phyloP scores from a whole-genome alignment of 2,329 filamentous ascomycete species.

The Neoascochyta sp. region DNA sequence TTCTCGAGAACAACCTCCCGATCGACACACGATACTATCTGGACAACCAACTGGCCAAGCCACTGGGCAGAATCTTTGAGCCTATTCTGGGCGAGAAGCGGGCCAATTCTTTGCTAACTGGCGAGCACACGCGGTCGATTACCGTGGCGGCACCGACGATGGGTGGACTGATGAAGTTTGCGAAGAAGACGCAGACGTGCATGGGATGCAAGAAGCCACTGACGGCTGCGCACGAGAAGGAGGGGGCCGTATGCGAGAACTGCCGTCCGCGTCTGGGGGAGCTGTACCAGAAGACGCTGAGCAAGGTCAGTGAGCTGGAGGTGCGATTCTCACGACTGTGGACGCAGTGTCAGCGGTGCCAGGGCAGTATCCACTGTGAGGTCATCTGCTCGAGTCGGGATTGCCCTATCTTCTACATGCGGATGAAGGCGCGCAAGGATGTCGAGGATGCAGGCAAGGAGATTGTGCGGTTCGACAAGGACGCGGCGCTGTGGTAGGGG shows the following conservation, averaged over 20 bases:
- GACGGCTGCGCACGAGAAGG: constrained; percentile 70
- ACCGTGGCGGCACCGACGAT: constrained; percentile 86
- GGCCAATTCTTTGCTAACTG: constrained; percentile 77
- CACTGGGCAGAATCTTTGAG: constrained; percentile 91
- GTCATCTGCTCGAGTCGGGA: constrained; percentile 96
- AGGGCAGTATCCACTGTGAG: constrained; percentile 96
- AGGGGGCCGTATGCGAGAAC: constrained; percentile 82
- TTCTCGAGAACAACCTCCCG: constrained; percentile 94
- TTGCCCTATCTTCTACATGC: constrained; percentile 99
- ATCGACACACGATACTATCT: constrained; percentile 99
- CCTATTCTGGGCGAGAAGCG: constrained; percentile 94
- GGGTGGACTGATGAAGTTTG: constrained; percentile 96
- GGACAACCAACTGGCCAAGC: constrained; percentile 96
- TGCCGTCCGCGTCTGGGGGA: constrained; percentile 84
- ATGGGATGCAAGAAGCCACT: constrained; percentile 99
- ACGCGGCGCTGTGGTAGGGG: constrained; percentile 64
- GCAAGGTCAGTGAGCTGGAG: constrained; percentile 86
- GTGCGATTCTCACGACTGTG: constrained; percentile 88
- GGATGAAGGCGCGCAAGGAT: constrained; percentile 99
- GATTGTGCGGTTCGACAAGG: constrained; percentile 81
- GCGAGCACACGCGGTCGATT: constrained; percentile 92
- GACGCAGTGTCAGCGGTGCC: constrained; percentile 97
- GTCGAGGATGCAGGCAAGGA: constrained; percentile 93
- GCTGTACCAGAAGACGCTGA: constrained; percentile 86
- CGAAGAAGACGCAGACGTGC: constrained; percentile 96